Percentiles rank a stretch among this genome's conserved stretches.
phyloP scores from a whole-genome alignment of 139 green algal species.

The Micromonas pusilla region DNA sequence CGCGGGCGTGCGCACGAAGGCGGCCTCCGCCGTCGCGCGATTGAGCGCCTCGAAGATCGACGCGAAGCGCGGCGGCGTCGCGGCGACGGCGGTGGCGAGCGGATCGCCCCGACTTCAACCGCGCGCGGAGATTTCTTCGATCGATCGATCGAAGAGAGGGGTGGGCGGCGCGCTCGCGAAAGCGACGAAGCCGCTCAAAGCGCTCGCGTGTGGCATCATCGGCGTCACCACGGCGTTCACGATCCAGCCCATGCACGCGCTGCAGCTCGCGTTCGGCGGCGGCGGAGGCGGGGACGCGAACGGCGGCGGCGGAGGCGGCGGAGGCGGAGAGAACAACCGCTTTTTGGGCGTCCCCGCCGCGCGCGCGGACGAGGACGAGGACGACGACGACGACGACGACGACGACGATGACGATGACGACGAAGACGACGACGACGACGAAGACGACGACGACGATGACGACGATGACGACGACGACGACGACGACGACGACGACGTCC shows the following conservation, averaged over 20 bases:
- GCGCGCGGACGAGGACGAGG: conserved; percentile 32
- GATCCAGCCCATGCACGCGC: neutral
- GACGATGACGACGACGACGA: conserved; percentile 31
- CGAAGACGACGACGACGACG: conserved; percentile 27
- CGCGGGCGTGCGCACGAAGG: neutral
- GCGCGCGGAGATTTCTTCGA: too few relatives aligned
- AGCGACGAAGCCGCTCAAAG: neutral
- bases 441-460: conserved; percentile 35
- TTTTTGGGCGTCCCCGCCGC: neutral
- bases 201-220: neutral
- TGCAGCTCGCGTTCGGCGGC: neutral
- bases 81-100: too few relatives aligned
- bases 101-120: too few relatives aligned
- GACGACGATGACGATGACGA: conserved; percentile 10
- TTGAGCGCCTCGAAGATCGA: too few relatives aligned
- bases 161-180: too few relatives aligned
- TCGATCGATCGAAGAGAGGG: too few relatives aligned
- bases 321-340: neutral
- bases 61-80: too few relatives aligned
- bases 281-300: neutral
- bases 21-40: neutral
- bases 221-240: neutral
- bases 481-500: conserved; percentile 29
- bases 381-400: conserved; percentile 26
- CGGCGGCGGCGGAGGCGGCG: conserved; percentile 17